phyloP scores from a whole-genome alignment of 345 rosid species.

The Garcia nutans region DNA sequence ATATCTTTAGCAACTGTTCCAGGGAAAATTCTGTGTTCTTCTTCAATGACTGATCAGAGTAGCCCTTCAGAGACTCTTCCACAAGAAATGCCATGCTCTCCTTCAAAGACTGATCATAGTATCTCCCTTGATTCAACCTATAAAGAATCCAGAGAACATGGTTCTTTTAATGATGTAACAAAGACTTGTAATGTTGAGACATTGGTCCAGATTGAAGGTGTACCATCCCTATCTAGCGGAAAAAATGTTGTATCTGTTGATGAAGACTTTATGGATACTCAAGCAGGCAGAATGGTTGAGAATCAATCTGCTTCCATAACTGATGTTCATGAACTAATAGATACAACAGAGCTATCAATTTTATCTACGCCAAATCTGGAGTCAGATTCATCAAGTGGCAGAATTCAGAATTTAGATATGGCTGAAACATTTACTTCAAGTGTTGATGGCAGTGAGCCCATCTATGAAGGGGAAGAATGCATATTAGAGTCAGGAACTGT shows the following conservation, averaged over 20 bases:
- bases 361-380: constrained; percentile 38
- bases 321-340: constrained; percentile 37
- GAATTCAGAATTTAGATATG: constrained; percentile 47
- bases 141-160: constrained; percentile 28
- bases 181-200: constrained; percentile 33
- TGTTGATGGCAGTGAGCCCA: constrained; percentile 77
- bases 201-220: constrained; percentile 31
- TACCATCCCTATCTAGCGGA: constrained; percentile 28
- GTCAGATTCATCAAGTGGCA: constrained; percentile 50
- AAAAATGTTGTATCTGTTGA: constrained; percentile 25
- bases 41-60: constrained; percentile 30
- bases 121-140: constrained; percentile 31
- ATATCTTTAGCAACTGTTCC: constrained; percentile 26
- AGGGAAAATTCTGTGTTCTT: constrained; percentile 28
- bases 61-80: constrained; percentile 25
- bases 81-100: constrained; percentile 30
- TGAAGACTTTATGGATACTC: constrained; percentile 23
- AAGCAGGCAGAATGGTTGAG: constrained; percentile 25
- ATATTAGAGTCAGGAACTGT: constrained; percentile 60
- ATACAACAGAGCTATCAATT: constrained; percentile 21
- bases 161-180: constrained; percentile 28
- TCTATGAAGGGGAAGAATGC: constrained; percentile 97
- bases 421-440: constrained; percentile 51
- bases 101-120: constrained; percentile 30
- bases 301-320: constrained; percentile 22